A percentile compares a stretch with the other conserved stretches of the same genome.
Evolutionary conservation across 2,329 filamentous ascomycete genomes (phyloP).

Genomic region (Keithomyces neogunnii): DNA sequence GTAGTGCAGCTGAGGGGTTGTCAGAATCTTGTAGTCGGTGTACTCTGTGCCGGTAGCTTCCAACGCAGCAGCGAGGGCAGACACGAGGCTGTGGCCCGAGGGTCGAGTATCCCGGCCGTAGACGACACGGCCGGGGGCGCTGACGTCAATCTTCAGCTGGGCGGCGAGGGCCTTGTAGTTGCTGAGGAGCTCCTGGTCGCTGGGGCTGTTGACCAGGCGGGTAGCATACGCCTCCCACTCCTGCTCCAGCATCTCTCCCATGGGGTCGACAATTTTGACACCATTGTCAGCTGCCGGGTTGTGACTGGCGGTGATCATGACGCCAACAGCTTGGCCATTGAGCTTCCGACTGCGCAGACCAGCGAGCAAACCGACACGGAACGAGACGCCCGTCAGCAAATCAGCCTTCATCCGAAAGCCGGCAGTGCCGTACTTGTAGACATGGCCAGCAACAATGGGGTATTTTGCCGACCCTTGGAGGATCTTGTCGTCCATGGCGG

Average conservation of each 20-base stretch:
- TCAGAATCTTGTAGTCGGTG: constrained; percentile 83
- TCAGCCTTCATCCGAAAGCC: constrained; percentile 65
- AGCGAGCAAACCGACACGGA: constrained; percentile 83
- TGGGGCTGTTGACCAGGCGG: constrained; percentile 73
- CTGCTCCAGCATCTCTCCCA: constrained; percentile 96
- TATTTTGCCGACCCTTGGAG: constrained; percentile 54
- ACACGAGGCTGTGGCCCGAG: constrained; percentile 76
- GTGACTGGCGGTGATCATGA: constrained; percentile 94
- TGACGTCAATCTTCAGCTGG: constrained; percentile 66
- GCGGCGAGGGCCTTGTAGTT: constrained; percentile 69
- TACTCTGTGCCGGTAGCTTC: constrained; percentile 66
- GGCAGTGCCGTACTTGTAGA: constrained; percentile 59
- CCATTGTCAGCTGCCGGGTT: constrained; percentile 87
- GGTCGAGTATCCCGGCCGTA: constrained; percentile 90
- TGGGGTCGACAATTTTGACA: constrained; percentile 91
- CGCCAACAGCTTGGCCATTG: constrained; percentile 82
- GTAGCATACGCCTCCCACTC: constrained; percentile 92
- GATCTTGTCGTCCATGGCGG: constrained; percentile 46
- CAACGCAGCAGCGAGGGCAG: constrained; percentile 70
- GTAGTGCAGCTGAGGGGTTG: constrained; percentile 97
- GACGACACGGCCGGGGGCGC: constrained; percentile 67
- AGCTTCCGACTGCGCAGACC: constrained; percentile 84
- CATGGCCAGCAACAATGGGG: constrained; percentile 45
- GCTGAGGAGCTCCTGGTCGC: constrained; percentile 65
- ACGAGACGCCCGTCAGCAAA: constrained; percentile 84